These are phyloP conservation scores for Fraxinus floribunda DNA, from an alignment of 305 asterid species.

Conservation along the genomic window DNA sequence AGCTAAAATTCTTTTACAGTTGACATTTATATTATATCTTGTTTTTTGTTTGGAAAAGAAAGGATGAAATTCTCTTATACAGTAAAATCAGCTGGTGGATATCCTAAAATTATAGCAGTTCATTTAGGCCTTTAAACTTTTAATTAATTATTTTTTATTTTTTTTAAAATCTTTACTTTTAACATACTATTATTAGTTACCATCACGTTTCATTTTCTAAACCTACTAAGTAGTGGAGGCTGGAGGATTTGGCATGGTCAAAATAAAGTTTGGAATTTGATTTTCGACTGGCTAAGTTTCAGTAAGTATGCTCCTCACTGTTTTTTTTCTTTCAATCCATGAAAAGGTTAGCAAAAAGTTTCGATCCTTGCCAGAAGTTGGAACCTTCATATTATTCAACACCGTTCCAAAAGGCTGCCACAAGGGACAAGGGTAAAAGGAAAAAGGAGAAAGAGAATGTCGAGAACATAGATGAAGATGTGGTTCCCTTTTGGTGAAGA, in stretches of 20 bases:
- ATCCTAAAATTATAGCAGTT: neutral
- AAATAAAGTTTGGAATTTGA: no score
- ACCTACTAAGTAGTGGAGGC: neutral
- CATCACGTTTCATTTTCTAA: neutral
- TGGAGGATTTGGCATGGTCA: neutral
- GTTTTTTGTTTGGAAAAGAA: neutral
- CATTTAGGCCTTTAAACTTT: neutral
- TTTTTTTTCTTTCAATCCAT: no score
- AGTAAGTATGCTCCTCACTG: no score
- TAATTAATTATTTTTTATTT: no score
- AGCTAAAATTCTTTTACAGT: neutral
- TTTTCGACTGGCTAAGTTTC: neutral
- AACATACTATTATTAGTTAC: neutral
- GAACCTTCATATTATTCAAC: neutral
- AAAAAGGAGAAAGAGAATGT: neutral
- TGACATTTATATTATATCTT: neutral
- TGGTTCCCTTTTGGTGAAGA: neutral
- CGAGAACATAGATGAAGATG: neutral
- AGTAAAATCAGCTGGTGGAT: neutral
- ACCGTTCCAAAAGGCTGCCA: neutral
- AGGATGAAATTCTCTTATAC: neutral
- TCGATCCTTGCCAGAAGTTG: neutral
- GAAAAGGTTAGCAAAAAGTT: neutral
- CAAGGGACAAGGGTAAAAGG: neutral
- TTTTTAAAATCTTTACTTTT: no score